Evolutionary conservation across 345 rosid genomes (phyloP), one percentile per base, ranked within the genome.

Genomic region (Gynandropsis gynandra): DNA sequence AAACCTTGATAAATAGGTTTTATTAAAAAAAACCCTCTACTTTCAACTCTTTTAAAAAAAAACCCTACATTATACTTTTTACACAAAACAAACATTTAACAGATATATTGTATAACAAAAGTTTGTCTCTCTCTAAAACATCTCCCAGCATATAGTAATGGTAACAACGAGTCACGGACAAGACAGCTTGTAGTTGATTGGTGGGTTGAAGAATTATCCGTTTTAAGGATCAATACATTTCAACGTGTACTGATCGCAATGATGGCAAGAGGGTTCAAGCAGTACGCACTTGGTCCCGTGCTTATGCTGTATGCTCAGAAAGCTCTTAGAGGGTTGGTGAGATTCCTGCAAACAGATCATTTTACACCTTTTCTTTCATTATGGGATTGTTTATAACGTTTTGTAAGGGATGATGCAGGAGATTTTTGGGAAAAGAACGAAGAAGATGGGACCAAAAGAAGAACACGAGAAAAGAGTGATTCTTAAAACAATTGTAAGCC

Each of bases 301-400:
- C 84, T 90, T 19, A 90, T 90, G 96, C 93, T 90, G 33, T 90
- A 84, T 52, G 95, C 95, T 8, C 95, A 87, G 64, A 90, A 82
- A 64, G 79, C 95, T 38, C 87, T 90, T 15, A 79, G 98, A 69
- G 96, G 96, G 40, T 74, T 90, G 96, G 98, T 90, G 72, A 82
- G 98, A 60, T 63, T 52, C 64, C 46, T 42, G 7, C 43, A 36
- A 14, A 59, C 31, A 31, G 21, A 62, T 12, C 17, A 29, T 37
- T 34, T 44, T 37, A 10, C 9, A 13, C 11, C 41, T 2, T 37
- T 8, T 37, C 8, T 3, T 37, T 37, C 41, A n/a, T n/a, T n/a
- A n/a, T n/a, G 17, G 11, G 47, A 17, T 8, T 7, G 8, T 2
- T 21, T 31, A 0, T 1, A 16, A 31, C 46, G n/a, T 34, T 52